Evolutionary conservation across 225 moss, liverwort and hornwort genomes (phyloP), one percentile per base, ranked within the genome.

Genomic region (Takakia lepidozioides): DNA sequence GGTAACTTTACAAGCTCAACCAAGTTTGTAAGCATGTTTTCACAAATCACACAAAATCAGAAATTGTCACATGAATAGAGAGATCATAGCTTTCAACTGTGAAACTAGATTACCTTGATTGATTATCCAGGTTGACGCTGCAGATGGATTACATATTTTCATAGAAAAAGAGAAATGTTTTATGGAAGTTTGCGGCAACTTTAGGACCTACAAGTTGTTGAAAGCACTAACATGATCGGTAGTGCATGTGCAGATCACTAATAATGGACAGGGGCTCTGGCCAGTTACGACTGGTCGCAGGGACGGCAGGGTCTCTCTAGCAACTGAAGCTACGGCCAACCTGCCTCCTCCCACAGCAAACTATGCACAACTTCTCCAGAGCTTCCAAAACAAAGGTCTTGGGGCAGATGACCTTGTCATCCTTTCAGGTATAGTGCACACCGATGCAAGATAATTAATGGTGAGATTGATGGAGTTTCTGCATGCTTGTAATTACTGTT

Each of bases 371-470:
- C 45, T 73, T 8, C 23, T 49, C 29, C 6, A 2, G 29, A 5
- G 0, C 2, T 62, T 73, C 27, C 38, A 46, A 0, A 7, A 7
- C 0, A 62, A 73, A 25, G 26, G 25, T 35, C 62, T 73, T 19
- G 53, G 0, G 21, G 24, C 13, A n/a, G 8, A 40, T 2, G 48
- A 73, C 11, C 52, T 67, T 61, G 62, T 49, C 16, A 26, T 18
- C 17, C 57, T 73, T 16, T 73, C 72, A 73, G 72, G 72, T 73
- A 55, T n/a, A n/a, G n/a, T n/a, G n/a, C n/a, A n/a, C n/a, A n/a
- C n/a, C n/a, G n/a, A n/a, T n/a, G n/a, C n/a, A n/a, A n/a, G n/a
- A n/a, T n/a, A n/a, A n/a, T n/a, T n/a, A n/a, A n/a, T n/a, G n/a
- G n/a, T n/a, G n/a, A n/a, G n/a, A n/a, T n/a, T n/a, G n/a, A 25